Conservation (phyloP, 768 basidiomycete species). For the Termitomyces sp. region DNA sequence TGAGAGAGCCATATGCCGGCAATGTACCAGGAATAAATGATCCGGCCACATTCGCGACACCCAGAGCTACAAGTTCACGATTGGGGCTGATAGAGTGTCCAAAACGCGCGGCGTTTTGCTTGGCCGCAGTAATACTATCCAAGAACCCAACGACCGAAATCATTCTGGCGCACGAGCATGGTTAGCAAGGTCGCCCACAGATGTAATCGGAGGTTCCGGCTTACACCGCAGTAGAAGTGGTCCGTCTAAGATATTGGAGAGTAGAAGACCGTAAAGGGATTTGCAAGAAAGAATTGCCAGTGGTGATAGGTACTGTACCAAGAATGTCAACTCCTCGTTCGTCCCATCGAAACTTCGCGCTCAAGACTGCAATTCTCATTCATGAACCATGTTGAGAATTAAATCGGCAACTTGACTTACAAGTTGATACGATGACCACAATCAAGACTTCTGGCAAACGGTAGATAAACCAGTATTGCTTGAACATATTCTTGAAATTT, state of each 20-base stretch:
- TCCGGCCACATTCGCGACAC: constrained; percentile 72
- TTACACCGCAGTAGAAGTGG: constrained; percentile 82
- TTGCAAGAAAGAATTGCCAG: constrained; percentile 58
- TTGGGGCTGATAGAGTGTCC: constrained; percentile 90
- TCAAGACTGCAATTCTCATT: constrained; percentile 52
- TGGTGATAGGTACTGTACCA: constrained; percentile 66
- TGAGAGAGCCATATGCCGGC: constrained; percentile 91
- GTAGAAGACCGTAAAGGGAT: constrained; percentile 64
- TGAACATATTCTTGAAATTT: constrained; percentile 51
- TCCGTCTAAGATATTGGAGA: constrained; percentile 63
- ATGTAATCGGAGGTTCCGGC: constrained; percentile 8
- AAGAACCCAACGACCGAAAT: constrained; percentile 86
- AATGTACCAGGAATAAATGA: constrained; percentile 86
- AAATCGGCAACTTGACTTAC: constrained; percentile 38
- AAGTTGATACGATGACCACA: constrained; percentile 77
- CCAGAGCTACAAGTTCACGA: constrained; percentile 91
- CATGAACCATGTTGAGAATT: not conserved
- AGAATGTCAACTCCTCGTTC: constrained; percentile 77
- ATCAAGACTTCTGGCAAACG: constrained; percentile 88
- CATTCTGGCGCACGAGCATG: constrained; percentile 36
- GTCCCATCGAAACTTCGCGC: constrained; percentile 69
- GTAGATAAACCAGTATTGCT: constrained; percentile 64
- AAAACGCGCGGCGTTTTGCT: constrained; percentile 83
- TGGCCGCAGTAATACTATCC: constrained; percentile 93
- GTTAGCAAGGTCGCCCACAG: not conserved